Evolutionary conservation across 805 yeast genomes (phyloP).

Genomic region (Candida silvatica): DNA sequence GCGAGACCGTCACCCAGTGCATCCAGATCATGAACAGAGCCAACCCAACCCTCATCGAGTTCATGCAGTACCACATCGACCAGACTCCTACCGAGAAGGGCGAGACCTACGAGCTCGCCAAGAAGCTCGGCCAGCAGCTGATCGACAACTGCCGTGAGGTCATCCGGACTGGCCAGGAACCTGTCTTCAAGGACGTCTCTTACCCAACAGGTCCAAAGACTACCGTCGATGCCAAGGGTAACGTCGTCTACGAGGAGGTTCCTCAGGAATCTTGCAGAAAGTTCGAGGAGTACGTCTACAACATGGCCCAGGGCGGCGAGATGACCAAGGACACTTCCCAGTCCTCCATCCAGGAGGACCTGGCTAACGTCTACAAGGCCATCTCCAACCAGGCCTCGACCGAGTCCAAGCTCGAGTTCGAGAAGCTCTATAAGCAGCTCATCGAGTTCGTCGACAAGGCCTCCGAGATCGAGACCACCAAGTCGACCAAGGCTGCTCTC

Average conservation of each 20-base stretch:
- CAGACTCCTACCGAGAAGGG: slow-evolving; percentile 82
- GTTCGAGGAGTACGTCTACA: slow-evolving; percentile 89
- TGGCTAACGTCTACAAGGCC: slow-evolving; percentile 74
- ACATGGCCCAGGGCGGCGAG: slow-evolving; percentile 93
- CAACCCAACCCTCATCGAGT: slow-evolving; percentile 84
- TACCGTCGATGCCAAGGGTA: slow-evolving; percentile 79
- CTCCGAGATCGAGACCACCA: slow-evolving; percentile 62
- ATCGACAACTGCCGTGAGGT: slow-evolving; percentile 94
- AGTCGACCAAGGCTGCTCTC: slow-evolving; percentile 46
- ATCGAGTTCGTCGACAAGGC: slow-evolving; percentile 60
- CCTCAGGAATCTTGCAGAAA: slow-evolving; percentile 89
- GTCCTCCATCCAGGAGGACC: slow-evolving; percentile 79
- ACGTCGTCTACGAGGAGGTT: slow-evolving; percentile 73
- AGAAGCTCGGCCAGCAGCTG: slow-evolving; percentile 83
- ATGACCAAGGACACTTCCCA: slow-evolving; percentile 54
- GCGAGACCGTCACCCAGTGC: slow-evolving; percentile 95
- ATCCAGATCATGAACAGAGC: slow-evolving; percentile 97
- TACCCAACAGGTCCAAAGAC: slow-evolving; percentile 96
- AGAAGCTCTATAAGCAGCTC: slow-evolving; percentile 61
- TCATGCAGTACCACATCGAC: slow-evolving; percentile 91
- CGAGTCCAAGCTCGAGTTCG: slow-evolving; percentile 62
- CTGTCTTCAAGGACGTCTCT: slow-evolving; percentile 92
- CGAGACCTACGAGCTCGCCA: slow-evolving; percentile 87
- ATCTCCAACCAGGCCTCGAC: slow-evolving; percentile 68
- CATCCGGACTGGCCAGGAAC: slow-evolving; percentile 63